phyloP scores from a whole-genome alignment of 2,329 filamentous ascomycete species.

The Alternaria triticina region DNA sequence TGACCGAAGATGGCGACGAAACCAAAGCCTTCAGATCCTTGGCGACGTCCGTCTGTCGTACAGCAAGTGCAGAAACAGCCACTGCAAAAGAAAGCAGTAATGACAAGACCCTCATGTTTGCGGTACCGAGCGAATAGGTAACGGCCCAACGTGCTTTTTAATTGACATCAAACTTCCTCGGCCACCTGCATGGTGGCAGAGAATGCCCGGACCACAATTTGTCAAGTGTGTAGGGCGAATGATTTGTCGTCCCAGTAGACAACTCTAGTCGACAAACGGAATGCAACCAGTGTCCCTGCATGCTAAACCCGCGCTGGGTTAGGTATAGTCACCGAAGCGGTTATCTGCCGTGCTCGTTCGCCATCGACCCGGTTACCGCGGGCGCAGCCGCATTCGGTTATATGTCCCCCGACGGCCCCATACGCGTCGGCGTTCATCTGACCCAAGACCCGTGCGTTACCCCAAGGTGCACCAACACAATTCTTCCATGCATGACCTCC shows the following conservation, averaged over 20 bases:
- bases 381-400: conserved; percentile 2
- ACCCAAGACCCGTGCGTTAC: neutral
- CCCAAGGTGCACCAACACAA: neutral
- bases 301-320: neutral
- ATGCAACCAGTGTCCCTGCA: neutral
- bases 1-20: conserved; percentile 16
- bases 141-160: conserved; percentile 4
- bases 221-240: neutral
- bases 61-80: conserved; percentile 18
- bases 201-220: neutral
- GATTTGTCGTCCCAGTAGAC: neutral
- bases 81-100: conserved; percentile 15
- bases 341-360: neutral
- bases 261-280: neutral
- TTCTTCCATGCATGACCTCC: neutral
- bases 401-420: neutral
- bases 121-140: conserved; percentile 4
- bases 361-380: neutral
- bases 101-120: conserved; percentile 19
- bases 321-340: neutral
- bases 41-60: conserved; percentile 15
- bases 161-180: conserved; percentile 1
- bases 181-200: neutral
- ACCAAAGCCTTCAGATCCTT: conserved; percentile 20
- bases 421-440: neutral